These are phyloP conservation scores for Testicularia cyperi DNA, from an alignment of 1,284 basidiomycete species.

Conservation along the genomic window DNA sequence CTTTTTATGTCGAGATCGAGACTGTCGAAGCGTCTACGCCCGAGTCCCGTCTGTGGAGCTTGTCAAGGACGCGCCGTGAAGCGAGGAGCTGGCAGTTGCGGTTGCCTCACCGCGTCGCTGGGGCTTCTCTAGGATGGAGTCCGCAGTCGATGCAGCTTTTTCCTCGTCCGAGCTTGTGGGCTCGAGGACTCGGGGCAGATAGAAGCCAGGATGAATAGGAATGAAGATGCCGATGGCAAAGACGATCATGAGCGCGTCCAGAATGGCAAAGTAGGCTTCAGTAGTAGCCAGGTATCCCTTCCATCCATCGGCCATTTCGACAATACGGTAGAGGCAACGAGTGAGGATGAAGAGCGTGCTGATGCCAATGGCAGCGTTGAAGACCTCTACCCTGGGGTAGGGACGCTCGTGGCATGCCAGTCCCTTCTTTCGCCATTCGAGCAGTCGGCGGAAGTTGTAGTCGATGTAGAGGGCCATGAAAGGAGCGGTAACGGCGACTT, in stretches of 20 bases:
- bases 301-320: slow-evolving; percentile 39
- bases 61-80: no score
- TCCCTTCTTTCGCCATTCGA: slow-evolving; percentile 12
- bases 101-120: no score
- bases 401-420: slow-evolving; percentile 9
- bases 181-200: slow-evolving; percentile 13
- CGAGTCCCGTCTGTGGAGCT: no score
- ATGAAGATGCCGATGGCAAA: slow-evolving; percentile 32
- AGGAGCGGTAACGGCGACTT: slow-evolving; percentile 31
- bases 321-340: slow-evolving; percentile 40
- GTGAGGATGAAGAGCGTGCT: slow-evolving; percentile 30
- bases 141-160: no score
- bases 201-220: slow-evolving; percentile 24
- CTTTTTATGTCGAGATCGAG: no score
- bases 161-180: no score
- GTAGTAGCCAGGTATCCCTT: slow-evolving; percentile 24
- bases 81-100: no score
- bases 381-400: slow-evolving; percentile 12
- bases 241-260: slow-evolving; percentile 34
- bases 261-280: slow-evolving; percentile 24
- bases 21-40: no score
- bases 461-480: slow-evolving; percentile 30
- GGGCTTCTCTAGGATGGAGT: no score
- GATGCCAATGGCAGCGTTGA: slow-evolving; percentile 18
- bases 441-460: slow-evolving; percentile 30